Percentiles rank a stretch among this genome's conserved stretches.
These are phyloP conservation scores for Teratosphaeria zuluensis DNA, from an alignment of 2,329 filamentous ascomycete genomes.

Conservation along the genomic window DNA sequence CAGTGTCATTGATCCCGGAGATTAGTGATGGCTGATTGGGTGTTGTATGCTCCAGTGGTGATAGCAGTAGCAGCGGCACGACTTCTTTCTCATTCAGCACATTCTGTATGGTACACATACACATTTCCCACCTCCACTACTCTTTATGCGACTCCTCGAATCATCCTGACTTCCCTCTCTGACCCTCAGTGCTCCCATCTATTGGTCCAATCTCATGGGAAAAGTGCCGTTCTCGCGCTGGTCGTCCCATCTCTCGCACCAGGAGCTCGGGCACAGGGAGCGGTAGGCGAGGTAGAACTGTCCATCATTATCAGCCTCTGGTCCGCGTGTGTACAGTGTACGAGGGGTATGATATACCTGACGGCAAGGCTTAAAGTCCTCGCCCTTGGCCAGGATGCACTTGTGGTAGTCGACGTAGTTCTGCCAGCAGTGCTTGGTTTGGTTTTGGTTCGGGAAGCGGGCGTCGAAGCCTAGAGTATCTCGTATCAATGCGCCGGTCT, in stretches of 20 bases:
- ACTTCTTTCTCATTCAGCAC: background rate
- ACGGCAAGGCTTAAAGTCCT: slow-evolving; percentile 93
- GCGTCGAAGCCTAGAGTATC: slow-evolving; percentile 81
- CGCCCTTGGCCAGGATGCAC: slow-evolving; percentile 96
- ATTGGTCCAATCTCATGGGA: slow-evolving; percentile 41
- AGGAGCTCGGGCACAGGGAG: slow-evolving; percentile 91
- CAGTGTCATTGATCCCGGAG: too few species aligned
- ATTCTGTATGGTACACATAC: background rate
- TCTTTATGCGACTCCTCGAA: background rate
- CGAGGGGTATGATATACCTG: slow-evolving; percentile 53
- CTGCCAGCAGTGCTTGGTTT: slow-evolving; percentile 99
- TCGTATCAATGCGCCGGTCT: background rate
- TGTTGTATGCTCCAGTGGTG: too few species aligned
- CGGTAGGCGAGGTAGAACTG: slow-evolving; percentile 96
- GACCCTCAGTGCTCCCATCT: slow-evolving; percentile 13
- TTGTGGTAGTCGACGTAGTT: slow-evolving; percentile 99
- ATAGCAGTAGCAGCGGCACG: background rate
- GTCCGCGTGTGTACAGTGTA: background rate
- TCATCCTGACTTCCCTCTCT: background rate
- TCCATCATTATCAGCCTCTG: background rate
- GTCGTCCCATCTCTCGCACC: slow-evolving; percentile 92
- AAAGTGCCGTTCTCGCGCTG: slow-evolving; percentile 64
- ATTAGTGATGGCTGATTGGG: too few species aligned
- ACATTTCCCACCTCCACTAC: background rate
- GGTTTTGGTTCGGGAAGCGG: slow-evolving; percentile 97